phyloP scores from a whole-genome alignment of 129 eudicot genomes.

The Chrysanthemum lavandulifolium region DNA sequence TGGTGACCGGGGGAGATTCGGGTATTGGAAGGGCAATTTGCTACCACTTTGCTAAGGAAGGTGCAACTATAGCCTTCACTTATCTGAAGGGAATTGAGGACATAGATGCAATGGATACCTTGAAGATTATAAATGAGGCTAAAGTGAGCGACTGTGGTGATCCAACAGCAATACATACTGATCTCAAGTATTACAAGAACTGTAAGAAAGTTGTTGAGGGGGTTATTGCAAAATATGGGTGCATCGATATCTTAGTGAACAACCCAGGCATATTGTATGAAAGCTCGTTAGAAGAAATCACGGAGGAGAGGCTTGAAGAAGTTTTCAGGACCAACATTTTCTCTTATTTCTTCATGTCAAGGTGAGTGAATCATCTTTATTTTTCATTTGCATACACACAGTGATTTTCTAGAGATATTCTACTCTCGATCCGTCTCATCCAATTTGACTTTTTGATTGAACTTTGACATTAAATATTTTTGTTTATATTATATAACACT shows the following conservation, averaged over 20 bases:
- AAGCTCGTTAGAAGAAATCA: conserved; percentile 60
- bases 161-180: conserved; percentile 56
- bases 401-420: not conserved
- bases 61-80: conserved; percentile 86
- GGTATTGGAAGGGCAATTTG: conserved; percentile 83
- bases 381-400: not conserved
- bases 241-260: conserved; percentile 66
- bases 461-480: too few species aligned
- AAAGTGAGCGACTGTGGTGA: conserved; percentile 51
- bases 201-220: conserved; percentile 67
- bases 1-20: conserved; percentile 89
- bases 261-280: conserved; percentile 67
- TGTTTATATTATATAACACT: too few species aligned
- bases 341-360: conserved; percentile 57
- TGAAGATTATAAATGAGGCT: conserved; percentile 41
- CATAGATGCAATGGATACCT: conserved; percentile 61
- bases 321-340: conserved; percentile 78
- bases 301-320: conserved; percentile 65
- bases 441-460: too few species aligned
- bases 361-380: conserved; percentile 28
- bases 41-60: conserved; percentile 60
- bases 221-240: conserved; percentile 48
- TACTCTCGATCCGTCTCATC: too few species aligned
- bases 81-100: conserved; percentile 76
- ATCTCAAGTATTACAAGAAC: conserved; percentile 62